Percentiles rank a stretch among this genome's conserved stretches.
phyloP scores from a whole-genome alignment of 176 grass and related monocot species.

The Tuctoria greenei region DNA sequence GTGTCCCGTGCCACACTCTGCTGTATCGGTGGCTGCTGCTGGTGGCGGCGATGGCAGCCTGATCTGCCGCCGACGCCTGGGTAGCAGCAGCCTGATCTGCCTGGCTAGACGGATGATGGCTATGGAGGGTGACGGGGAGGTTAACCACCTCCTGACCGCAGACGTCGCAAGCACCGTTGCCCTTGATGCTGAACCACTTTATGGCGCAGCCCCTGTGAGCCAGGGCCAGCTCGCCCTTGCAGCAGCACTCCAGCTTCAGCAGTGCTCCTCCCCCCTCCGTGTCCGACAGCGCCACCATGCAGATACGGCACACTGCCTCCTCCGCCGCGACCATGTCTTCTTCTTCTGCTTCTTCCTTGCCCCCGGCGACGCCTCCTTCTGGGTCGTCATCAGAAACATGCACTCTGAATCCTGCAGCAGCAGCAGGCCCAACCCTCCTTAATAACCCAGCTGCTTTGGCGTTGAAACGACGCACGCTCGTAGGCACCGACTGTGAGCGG shows the following conservation, averaged over 20 bases:
- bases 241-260: conserved; percentile 71
- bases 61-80: background rate
- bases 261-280: background rate
- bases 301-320: conserved; percentile 76
- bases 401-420: background rate
- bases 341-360: background rate
- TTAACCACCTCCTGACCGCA: conserved; percentile 65
- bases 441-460: background rate
- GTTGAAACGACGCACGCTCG: conserved; percentile 22
- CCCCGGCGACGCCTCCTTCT: background rate
- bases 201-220: conserved; percentile 59
- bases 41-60: too few relatives aligned
- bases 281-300: conserved; percentile 51
- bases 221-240: conserved; percentile 73
- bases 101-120: background rate
- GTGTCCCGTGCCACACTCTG: conserved; percentile 46
- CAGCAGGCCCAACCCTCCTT: conserved; percentile 4
- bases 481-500: conserved; percentile 44
- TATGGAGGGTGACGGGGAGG: conserved; percentile 60
- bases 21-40: background rate
- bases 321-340: conserved; percentile 36
- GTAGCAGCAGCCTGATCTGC: too few relatives aligned
- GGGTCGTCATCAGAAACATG: background rate
- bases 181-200: conserved; percentile 77
- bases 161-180: conserved; percentile 66